Evolutionary conservation across 345 rosid species (phyloP), one percentile per base, ranked within the genome.

Genomic region (Carallia pectinifolia): DNA sequence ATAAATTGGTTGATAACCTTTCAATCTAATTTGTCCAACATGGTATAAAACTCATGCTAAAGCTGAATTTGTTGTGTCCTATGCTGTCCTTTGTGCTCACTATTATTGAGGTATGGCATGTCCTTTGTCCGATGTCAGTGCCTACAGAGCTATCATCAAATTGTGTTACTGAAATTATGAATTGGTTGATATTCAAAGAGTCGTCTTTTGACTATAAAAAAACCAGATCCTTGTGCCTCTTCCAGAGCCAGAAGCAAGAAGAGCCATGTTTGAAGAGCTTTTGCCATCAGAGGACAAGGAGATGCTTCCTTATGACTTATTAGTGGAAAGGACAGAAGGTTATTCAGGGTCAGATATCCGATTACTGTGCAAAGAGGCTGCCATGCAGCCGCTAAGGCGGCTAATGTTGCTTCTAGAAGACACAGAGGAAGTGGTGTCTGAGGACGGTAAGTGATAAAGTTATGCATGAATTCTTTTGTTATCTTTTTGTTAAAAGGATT

Each of bases 291-390:
- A 83, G 0, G 90, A 78, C 1, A 86, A 90, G 54, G 87, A 83
- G 62, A 75, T 75, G 70, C 90, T 92, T 61, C 97, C 99, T 50
- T 90, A 82, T 62, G 92, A 92, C 76, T 53, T 85, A 36, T 72
- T 95, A 69, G 93, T 90, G 31, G 92, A 90, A 76, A 90, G 75
- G 69, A 84, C 92, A 2, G 90, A 84, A 71, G 96, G 99, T 52
- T 95, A 71, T 75, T 95, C 99, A 1, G 99, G 97, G 80, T 95
- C 99, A 1, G 99, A 95, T 84, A 86, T 90, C 70, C 77, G 97
- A 55, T 80, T 95, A 69, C 80, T 95, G 64, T 92, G 97, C 72
- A 95, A 95, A 83, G 97, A 95, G 85, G 87, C 93, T 39, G 96
- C 97, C 0, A 95, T 95, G 97, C 99, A 90, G 79, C 99, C 97